Conservation (phyloP, 2,329 filamentous ascomycete genomes). For the Leptographium galeiforme region DNA sequence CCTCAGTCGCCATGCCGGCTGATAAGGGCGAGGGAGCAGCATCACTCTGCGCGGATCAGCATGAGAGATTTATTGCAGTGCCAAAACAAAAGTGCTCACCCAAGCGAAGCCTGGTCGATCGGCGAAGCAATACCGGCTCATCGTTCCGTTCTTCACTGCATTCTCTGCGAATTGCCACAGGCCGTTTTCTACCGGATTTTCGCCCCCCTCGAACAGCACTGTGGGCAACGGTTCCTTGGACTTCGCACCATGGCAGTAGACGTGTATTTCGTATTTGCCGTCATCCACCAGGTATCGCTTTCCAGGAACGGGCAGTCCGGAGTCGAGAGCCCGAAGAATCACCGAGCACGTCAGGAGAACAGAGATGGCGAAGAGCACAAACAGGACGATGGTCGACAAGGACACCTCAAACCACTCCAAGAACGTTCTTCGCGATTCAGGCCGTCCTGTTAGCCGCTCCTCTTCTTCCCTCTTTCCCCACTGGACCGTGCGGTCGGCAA, state of each 20-base stretch:
- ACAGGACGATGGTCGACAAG: slow-evolving; percentile 56
- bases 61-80: too few relatives aligned
- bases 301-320: slow-evolving; percentile 59
- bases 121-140: slow-evolving; percentile 85
- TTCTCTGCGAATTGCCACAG: slow-evolving; percentile 70
- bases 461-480: slow-evolving; percentile 93
- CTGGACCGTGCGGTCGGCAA: slow-evolving; percentile 68
- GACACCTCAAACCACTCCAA: slow-evolving; percentile 76
- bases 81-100: slow-evolving; percentile 22
- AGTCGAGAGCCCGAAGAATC: slow-evolving; percentile 66
- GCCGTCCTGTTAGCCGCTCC: slow-evolving; percentile 76
- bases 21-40: slow-evolving; percentile 88
- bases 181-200: slow-evolving; percentile 63
- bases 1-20: slow-evolving; percentile 84
- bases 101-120: slow-evolving; percentile 84
- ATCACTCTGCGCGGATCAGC: slow-evolving; percentile 40
- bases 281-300: slow-evolving; percentile 68
- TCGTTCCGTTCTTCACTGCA: slow-evolving; percentile 65
- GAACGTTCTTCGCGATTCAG: slow-evolving; percentile 71
- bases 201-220: slow-evolving; percentile 73
- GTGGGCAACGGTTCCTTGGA: slow-evolving; percentile 54
- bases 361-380: slow-evolving; percentile 52
- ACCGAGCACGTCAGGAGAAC: slow-evolving; percentile 69
- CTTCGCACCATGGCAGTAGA: slow-evolving; percentile 70
- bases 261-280: slow-evolving; percentile 73